phyloP scores from a whole-genome alignment of 306 rosid genomes.

The Canavalia gladiata region DNA sequence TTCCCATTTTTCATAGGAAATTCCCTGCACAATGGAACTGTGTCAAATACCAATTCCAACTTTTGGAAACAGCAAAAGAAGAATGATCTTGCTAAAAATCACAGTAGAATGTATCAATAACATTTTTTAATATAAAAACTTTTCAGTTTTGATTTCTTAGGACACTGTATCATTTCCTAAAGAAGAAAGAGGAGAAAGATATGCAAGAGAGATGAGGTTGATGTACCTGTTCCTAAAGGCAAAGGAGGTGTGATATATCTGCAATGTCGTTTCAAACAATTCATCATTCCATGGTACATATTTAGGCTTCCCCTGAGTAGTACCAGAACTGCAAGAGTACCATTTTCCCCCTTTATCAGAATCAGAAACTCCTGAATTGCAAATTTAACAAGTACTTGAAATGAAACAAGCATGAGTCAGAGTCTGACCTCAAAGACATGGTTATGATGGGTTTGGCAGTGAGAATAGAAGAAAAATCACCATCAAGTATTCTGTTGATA shows the following conservation, averaged over 20 bases:
- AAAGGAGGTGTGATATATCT: conserved; percentile 81
- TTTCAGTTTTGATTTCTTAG: too few relatives aligned
- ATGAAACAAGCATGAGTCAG: background rate
- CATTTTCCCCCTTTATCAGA: background rate
- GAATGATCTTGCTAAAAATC: too few relatives aligned
- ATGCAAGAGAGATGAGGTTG: background rate
- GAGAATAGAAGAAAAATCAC: conserved; percentile 73
- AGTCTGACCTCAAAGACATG: conserved; percentile 75
- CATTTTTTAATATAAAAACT: too few relatives aligned
- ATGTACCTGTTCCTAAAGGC: conserved; percentile 81
- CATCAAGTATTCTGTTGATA: conserved; percentile 77
- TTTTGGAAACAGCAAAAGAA: too few relatives aligned
- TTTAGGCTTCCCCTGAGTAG: conserved; percentile 90
- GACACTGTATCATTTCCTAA: background rate
- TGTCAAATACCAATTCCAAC: background rate
- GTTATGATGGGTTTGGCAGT: conserved; percentile 84
- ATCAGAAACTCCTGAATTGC: conserved; percentile 7
- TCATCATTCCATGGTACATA: conserved; percentile 89
- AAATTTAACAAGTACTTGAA: conserved; percentile 19
- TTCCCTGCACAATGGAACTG: conserved; percentile 56
- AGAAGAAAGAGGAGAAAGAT: background rate
- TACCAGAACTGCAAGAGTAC: conserved; percentile 84
- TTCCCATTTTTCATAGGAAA: conserved; percentile 79
- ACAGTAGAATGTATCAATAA: too few relatives aligned
- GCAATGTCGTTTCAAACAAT: conserved; percentile 79